Evolutionary conservation across 208 protist species (phyloP), one percentile per base, ranked within the genome.

Genomic region (Kentomonas sorsogonicus): DNA sequence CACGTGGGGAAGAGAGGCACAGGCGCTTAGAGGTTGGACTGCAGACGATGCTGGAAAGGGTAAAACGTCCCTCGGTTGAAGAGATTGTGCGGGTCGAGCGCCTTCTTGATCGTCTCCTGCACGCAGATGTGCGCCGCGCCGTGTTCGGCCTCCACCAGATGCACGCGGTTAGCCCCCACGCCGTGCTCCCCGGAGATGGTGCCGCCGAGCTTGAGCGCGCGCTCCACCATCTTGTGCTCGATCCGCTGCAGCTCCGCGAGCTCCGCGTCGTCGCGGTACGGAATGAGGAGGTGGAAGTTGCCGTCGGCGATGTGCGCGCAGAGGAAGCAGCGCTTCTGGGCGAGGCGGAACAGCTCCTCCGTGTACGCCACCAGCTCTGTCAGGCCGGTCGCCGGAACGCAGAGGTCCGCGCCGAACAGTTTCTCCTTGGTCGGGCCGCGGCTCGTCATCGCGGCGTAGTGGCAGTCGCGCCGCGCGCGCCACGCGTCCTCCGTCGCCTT

Each of bases 11-110:
- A n/a, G n/a, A n/a, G n/a, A n/a, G n/a, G n/a, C n/a, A n/a, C n/a
- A n/a, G n/a, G n/a, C n/a, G n/a, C n/a, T n/a, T n/a, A n/a, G n/a
- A n/a, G n/a, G n/a, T n/a, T n/a, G n/a, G n/a, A n/a, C n/a, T n/a
- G n/a, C n/a, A n/a, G n/a, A n/a, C n/a, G n/a, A n/a, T 65, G 63
- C 30, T 80, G 64, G 27, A 40, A 6, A 15, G 62, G 69, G 50
- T 91, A 83, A 27, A 93, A 59, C 50, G 84, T 82, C 11, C 77
- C 81, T 2, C 81, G 86, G 53, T 93, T 93, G 70, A 95, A 76
- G 50, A 93, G 56, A 33, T 83, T 85, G 2, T 74, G 47, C 43
- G 79, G 76, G 53, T 93, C 89, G 10, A 95, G 64, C 15, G 76
- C 60, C 20, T 22, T 47, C 57, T 95, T 95, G 34, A 95, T 71